Evolutionary conservation across 1,139 yeast genomes (phyloP), one percentile per base, ranked within the genome.

Genomic region (Geotrichum bryndzae): DNA sequence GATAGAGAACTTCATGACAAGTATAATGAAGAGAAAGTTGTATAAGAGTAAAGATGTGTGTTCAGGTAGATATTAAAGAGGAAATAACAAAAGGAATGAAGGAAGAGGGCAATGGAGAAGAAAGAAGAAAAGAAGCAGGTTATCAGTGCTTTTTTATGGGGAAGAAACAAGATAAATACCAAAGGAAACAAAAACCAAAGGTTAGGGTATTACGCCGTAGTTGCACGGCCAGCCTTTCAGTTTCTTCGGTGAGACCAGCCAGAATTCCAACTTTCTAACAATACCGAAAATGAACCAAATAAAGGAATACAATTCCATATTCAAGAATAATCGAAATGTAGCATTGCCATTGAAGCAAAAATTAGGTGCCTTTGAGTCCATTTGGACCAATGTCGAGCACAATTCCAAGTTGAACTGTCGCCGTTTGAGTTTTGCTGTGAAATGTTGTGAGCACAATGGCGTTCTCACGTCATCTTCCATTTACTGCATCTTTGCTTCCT

Each of bases 1-100:
- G n/a, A 64, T 46, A 18, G 65, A 59, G 57, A 67, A 61, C 67
- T 68, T 67, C 71, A 69, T 69, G 31, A 23, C 58, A 3, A 45
- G 45, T 38, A 38, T 4, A 38, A 13, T 38, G 5, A 38, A 38
- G 10, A n/a, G 10, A n/a, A 38, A n/a, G 18, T 38, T 38, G 13
- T 38, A 13, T 6, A 18, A 38, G 45, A 13, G 6, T 6, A 38
- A 38, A 3, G 4, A n/a, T 18, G 6, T 38, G 15, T 38, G 3
- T 38, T 38, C 18, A 38, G n/a, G 18, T 38, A 38, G 45, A 11
- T 15, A 38, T 4, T 38, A 38, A 11, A 38, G 18, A n/a, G 45
- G 2, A 38, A 10, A 38, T 15, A 38, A n/a, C 18, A n/a, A 11
- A 38, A 15, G 45, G 45, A 38, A n/a, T 38, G 15, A 38, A 11